These are phyloP conservation scores for Proliferodiscus dingleyae DNA, from an alignment of 2,329 filamentous ascomycete genomes.

Conservation along the genomic window DNA sequence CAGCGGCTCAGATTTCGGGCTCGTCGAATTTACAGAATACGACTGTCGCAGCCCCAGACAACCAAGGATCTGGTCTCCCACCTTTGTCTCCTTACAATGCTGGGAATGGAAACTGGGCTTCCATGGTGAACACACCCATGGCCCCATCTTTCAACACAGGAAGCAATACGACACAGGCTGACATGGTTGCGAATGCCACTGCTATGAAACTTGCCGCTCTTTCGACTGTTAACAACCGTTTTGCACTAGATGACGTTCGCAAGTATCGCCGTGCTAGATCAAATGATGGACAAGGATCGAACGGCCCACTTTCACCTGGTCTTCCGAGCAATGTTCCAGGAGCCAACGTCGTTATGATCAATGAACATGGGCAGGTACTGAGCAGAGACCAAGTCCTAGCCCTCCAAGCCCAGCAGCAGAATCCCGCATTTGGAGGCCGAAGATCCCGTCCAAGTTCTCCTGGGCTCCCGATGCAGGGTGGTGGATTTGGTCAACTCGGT, in stretches of 20 bases:
- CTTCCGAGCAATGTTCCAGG: conserved; percentile 60
- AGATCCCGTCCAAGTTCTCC: conserved; percentile 88
- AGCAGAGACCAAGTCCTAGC: conserved; percentile 80
- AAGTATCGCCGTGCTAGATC: conserved; percentile 92
- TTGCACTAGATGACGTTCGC: conserved; percentile 91
- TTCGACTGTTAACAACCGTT: conserved; percentile 96
- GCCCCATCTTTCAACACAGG: conserved; percentile 71
- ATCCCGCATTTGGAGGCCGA: conserved; percentile 54
- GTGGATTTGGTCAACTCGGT: conserved; percentile 56
- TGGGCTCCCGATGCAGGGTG: conserved; percentile 74
- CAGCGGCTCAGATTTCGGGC: conserved; percentile 62
- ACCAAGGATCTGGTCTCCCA: conserved; percentile 65
- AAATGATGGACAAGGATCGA: conserved; percentile 66
- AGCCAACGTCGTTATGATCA: conserved; percentile 86
- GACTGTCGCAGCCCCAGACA: conserved; percentile 69
- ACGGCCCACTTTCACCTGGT: conserved; percentile 60
- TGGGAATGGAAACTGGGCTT: conserved; percentile 91
- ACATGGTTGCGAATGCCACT: conserved; percentile 98
- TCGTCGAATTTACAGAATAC: conserved; percentile 76
- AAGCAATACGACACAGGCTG: conserved; percentile 62
- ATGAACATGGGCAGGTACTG: conserved; percentile 84
- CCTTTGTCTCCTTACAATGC: conserved; percentile 79
- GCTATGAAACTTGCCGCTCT: conserved; percentile 98
- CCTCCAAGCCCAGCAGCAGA: conserved; percentile 61
- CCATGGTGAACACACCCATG: conserved; percentile 97